A percentile compares a stretch with the other conserved stretches of the same genome.
Conservation (phyloP, 805 yeast genomes). For the Kockiozyma suomiensis region DNA sequence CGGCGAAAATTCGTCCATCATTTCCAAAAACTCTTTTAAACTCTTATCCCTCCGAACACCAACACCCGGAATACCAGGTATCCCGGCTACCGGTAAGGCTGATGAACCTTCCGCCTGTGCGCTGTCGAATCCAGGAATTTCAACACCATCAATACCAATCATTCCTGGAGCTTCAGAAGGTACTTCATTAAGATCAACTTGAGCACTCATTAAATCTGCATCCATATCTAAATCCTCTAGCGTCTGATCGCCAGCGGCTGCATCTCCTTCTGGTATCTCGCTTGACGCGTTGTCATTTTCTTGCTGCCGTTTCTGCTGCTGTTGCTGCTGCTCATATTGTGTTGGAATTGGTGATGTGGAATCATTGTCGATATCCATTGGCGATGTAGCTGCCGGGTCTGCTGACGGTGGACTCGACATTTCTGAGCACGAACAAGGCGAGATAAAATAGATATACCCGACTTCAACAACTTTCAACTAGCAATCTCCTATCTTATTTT, state of each 20-base stretch:
- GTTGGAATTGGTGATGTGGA: constrained; percentile 8
- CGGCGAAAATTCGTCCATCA: constrained; percentile 95
- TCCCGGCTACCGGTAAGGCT: background rate
- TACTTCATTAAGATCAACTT: background rate
- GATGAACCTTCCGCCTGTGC: constrained; percentile 3
- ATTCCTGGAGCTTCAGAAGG: background rate
- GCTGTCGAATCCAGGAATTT: constrained; percentile 5
- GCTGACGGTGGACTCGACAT: constrained; percentile 22
- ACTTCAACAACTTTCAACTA: too few species aligned
- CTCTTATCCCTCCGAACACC: constrained; percentile 58
- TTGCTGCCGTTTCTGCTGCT: background rate
- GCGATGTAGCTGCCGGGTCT: constrained; percentile 25
- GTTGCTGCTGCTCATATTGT: constrained; percentile 5
- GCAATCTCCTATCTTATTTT: too few species aligned
- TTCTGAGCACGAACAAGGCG: background rate
- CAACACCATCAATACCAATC: constrained; percentile 15
- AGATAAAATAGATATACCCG: too few species aligned
- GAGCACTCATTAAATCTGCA: background rate
- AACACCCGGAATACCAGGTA: constrained; percentile 14
- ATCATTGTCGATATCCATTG: constrained; percentile 26
- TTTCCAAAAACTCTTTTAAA: constrained; percentile 75
- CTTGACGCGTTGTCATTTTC: too few species aligned
- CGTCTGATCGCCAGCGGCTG: background rate
- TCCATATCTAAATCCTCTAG: constrained; percentile 7
- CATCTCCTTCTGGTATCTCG: background rate